These are phyloP conservation scores for Leccinum ochraceum DNA, from an alignment of 768 basidiomycete species.

Conservation along the genomic window DNA sequence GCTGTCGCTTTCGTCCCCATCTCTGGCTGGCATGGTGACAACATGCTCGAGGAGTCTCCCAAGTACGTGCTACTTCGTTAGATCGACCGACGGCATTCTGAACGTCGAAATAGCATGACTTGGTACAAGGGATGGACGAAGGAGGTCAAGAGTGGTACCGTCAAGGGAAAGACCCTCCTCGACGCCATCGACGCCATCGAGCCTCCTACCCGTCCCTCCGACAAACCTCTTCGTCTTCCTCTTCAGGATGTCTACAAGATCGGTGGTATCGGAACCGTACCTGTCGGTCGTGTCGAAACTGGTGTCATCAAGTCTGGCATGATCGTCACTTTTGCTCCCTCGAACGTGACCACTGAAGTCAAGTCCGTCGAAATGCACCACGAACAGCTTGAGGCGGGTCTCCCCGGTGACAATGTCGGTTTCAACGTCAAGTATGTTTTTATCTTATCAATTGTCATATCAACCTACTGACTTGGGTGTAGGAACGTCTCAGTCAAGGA, in stretches of 20 bases:
- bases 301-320: constrained; percentile 99
- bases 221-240: constrained; percentile 99
- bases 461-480: constrained; percentile 11
- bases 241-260: constrained; percentile 99
- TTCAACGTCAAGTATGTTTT: constrained; percentile 91
- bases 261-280: constrained; percentile 99
- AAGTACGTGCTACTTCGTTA: constrained; percentile 58
- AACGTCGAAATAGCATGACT: constrained; percentile 68
- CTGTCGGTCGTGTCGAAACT: constrained; percentile 99
- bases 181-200: constrained; percentile 99
- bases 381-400: constrained; percentile 93
- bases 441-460: neutral
- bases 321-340: constrained; percentile 95
- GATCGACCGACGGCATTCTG: constrained; percentile 12
- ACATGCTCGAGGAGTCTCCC: constrained; percentile 99
- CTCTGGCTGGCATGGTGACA: constrained; percentile 99
- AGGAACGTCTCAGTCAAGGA: constrained; percentile 99
- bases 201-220: constrained; percentile 92
- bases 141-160: constrained; percentile 90
- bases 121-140: constrained; percentile 99
- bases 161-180: constrained; percentile 99
- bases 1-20: constrained; percentile 98
- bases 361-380: constrained; percentile 99
- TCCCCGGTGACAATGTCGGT: constrained; percentile 98
- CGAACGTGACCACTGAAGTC: constrained; percentile 99